Evolutionary conservation across 768 basidiomycete species (phyloP).

Genomic region (Russula foetens): DNA sequence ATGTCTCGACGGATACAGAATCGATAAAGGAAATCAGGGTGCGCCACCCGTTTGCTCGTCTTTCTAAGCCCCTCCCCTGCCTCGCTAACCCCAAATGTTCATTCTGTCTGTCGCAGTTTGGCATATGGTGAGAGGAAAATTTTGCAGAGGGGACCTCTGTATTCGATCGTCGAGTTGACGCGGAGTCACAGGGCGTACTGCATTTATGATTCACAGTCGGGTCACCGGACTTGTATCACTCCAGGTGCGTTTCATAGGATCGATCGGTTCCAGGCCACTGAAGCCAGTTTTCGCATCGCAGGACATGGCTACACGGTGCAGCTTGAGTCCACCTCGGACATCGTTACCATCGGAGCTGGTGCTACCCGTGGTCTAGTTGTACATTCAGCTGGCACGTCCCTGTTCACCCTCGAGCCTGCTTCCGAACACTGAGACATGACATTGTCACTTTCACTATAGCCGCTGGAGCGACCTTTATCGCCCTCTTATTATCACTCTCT

Average conservation of each 20-base stretch:
- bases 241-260: slow-evolving; percentile 31
- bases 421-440: neutral
- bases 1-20: slow-evolving; percentile 27
- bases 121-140: slow-evolving; percentile 47
- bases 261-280: neutral
- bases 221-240: slow-evolving; percentile 39
- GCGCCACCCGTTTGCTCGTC: neutral
- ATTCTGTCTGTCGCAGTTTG: slow-evolving; percentile 38
- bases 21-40: slow-evolving; percentile 41
- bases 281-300: slow-evolving; percentile 24
- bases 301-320: slow-evolving; percentile 50
- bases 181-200: slow-evolving; percentile 48
- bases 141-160: neutral
- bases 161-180: neutral
- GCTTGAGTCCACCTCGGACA: slow-evolving; percentile 31
- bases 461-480: slow-evolving; percentile 50
- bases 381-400: slow-evolving; percentile 56
- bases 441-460: slow-evolving; percentile 29
- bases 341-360: slow-evolving; percentile 38
- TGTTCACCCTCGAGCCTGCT: neutral
- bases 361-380: slow-evolving; percentile 72
- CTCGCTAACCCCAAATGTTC: neutral
- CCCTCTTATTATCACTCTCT: slow-evolving; percentile 54
- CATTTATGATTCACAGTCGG: slow-evolving; percentile 35
- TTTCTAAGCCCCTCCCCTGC: slow-evolving; percentile 15